Evolutionary conservation across 768 basidiomycete species (phyloP), one percentile per base, ranked within the genome.

Genomic region (Kwoniella sp.): DNA sequence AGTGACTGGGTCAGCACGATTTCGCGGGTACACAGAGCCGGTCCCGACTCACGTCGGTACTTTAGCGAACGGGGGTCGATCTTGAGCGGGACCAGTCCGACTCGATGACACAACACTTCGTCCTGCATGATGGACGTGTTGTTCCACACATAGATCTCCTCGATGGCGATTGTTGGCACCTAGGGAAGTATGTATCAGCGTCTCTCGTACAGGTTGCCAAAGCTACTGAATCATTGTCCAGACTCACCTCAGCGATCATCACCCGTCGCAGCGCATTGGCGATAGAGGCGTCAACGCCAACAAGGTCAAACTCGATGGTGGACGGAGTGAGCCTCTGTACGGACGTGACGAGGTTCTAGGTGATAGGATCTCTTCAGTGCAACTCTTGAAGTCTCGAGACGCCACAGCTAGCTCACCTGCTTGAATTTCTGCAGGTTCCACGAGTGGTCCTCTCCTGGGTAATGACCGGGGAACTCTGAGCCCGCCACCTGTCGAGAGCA

Each of bases 41-140:
- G n/a, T n/a, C n/a, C n/a, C n/a, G n/a, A 56, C 73, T 57, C 19
- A 73, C 75, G 53, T 51, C 69, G 67, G 46, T 62, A 66, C 19
- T 81, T 79, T 56, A 98, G 75, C 19, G 83, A 72, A 11, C 81
- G 76, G 0, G 95, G 91, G 71, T 98, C 87, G 41, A 92, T 78
- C 53, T 87, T 84, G 31, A 99, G 78, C 6, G 95, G 95, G 9
- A 98, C 78, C 22, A 98, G 80, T 3, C 95, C 95, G 3, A 99
- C 70, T n/a, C 95, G 82, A 32, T 93, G 90, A 3, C 90, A 80
- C 19, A 99, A 79, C 2, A 99, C 84, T 73, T 99, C 95, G 73
- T 98, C 93, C 34, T 84, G 88, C 46, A 99, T 83, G 60, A 98
- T 87, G 2, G 84, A 84, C 0, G 89, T 98, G 76, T 99, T 99